These are phyloP conservation scores for Citrus inodora DNA, from an alignment of 345 rosid species.

Conservation along the genomic window DNA sequence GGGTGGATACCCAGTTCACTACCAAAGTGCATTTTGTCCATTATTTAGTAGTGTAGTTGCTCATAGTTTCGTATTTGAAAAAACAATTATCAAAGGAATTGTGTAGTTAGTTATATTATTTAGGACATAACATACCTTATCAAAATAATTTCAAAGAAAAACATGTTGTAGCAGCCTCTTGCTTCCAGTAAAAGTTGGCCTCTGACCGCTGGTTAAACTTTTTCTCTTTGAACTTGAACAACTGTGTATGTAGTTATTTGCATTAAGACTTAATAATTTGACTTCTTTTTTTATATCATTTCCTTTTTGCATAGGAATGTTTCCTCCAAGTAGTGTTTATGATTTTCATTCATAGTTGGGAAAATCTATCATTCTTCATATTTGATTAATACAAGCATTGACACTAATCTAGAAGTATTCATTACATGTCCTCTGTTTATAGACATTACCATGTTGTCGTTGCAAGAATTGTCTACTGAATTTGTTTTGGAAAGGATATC, in stretches of 20 bases:
- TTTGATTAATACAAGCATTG: background rate
- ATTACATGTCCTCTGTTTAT: background rate
- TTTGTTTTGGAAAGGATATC: no score
- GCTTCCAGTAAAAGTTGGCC: background rate
- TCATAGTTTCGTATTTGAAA: no score
- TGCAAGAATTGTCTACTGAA: background rate
- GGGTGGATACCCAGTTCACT: background rate
- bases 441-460: background rate
- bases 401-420: background rate
- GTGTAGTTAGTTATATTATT: no score
- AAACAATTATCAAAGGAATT: no score
- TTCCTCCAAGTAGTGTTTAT: background rate
- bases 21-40: no score
- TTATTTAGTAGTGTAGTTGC: no score
- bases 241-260: background rate
- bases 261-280: background rate
- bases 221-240: background rate
- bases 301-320: background rate
- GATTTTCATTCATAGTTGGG: background rate
- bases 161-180: background rate
- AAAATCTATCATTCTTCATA: background rate
- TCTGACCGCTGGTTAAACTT: background rate
- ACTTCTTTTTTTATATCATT: background rate
- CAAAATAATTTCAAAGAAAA: no score
- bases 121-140: no score